Base-by-base conservation (phyloP, 1,284 basidiomycete genomes). In the Amanita bisporigera region DNA sequence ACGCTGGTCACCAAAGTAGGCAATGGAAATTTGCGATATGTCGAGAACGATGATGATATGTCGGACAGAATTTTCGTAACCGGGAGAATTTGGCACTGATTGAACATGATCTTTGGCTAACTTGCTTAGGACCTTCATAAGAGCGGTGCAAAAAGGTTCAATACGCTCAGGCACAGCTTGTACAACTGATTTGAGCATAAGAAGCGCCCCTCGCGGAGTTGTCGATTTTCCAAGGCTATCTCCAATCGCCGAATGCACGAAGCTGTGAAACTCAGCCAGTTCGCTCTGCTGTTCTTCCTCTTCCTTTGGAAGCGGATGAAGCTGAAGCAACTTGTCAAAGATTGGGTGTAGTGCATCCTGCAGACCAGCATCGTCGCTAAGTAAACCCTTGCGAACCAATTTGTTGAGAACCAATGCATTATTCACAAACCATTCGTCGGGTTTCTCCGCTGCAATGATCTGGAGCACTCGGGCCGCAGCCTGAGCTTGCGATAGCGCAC, bases 381-480 rank as follows among this genome's bases (percentile, higher is more conserved):
- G 79, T 77, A 96, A 84, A n/a, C 94, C 93, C 80, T 95, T 97
- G 70, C 94, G 93, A 61, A 99, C 86, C 31, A 99, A 88, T 73
- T 92, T 93, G 73, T 94, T 92, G n/a, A 99, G 84, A n/a, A 92
- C 86, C 1, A 85, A 80, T 0, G 93, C 88, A 76, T 99, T 96
- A 45, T 85, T 77, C 10, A 80, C 83, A 74, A 93, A 93, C 97
- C 97, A 99, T 1, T 87, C 80, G 70, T 97, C 92, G 47, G 90
- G 86, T 76, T 97, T 95, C 74, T 94, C 93, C 4, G 90, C 86
- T 3, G 94, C 86, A 57, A 99, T 91, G 21, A 96, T 90, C 67
- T 96, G 92, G 36, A 99, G 87, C 40, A 98, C 95, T 78, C 95
- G 95, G 24, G 96, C 93, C 3, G 95, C 89, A 68, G 94, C 93